Conservation (phyloP, 179 eudicot species). For the Actinidia chinensis region DNA sequence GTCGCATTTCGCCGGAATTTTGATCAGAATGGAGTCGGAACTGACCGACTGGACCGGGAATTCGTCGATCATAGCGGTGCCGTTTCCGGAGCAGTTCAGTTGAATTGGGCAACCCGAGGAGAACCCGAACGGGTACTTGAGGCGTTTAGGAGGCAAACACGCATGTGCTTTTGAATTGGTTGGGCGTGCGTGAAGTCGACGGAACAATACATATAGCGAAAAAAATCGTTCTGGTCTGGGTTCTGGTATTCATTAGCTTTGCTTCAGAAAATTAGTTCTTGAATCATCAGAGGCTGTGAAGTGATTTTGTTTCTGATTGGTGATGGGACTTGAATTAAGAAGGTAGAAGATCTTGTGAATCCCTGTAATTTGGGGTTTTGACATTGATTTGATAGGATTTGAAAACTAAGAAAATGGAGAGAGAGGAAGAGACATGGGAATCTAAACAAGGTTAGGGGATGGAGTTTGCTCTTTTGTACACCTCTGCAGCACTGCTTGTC, state of each 20-base stretch:
- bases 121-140: conserved; percentile 58
- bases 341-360: background rate
- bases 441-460: background rate
- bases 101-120: conserved; percentile 50
- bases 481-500: background rate
- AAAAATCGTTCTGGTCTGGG: background rate
- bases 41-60: conserved; percentile 31
- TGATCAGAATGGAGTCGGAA: conserved; percentile 31
- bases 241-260: background rate
- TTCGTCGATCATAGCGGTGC: conserved; percentile 21
- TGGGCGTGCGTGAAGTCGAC: conserved; percentile 1
- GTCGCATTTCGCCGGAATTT: conserved; percentile 43
- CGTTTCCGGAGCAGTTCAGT: conserved; percentile 38
- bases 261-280: background rate
- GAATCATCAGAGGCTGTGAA: background rate
- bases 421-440: background rate
- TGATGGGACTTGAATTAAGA: background rate
- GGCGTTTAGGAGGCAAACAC: conserved; percentile 12
- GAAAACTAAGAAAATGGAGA: background rate
- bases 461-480: background rate
- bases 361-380: background rate
- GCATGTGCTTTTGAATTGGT: conserved; percentile 27
- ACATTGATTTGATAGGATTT: background rate
- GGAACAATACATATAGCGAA: background rate
- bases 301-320: background rate